Evolutionary conservation across 495 filamentous ascomycete species (phyloP).

Genomic region (Echria macrotheca): DNA sequence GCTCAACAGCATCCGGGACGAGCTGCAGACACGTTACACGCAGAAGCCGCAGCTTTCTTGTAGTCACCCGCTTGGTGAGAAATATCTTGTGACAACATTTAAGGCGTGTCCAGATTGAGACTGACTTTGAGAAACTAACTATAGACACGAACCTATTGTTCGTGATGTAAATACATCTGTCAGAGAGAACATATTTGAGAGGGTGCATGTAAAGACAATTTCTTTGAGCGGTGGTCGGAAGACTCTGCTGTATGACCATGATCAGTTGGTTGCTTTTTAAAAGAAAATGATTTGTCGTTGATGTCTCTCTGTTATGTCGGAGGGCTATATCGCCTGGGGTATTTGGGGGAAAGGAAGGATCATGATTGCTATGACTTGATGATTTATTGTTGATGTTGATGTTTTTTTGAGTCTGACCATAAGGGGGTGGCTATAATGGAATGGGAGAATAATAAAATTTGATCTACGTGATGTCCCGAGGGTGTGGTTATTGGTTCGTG

Average conservation of each 20-base stretch:
- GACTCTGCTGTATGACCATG: background rate
- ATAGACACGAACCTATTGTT: conserved; percentile 49
- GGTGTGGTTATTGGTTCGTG: too few species aligned
- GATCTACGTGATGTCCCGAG: too few species aligned
- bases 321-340: background rate
- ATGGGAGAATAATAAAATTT: too few species aligned
- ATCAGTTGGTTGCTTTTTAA: too few species aligned
- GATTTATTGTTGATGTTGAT: background rate
- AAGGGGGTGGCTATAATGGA: too few species aligned
- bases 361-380: background rate
- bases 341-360: background rate
- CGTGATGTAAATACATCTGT: conserved; percentile 38
- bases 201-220: background rate
- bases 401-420: too few species aligned
- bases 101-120: conserved; percentile 21
- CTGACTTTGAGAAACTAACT: conserved; percentile 11
- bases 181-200: background rate
- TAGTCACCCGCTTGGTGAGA: conserved; percentile 85
- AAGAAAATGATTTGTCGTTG: background rate
- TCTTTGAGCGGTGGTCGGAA: background rate
- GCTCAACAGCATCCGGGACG: conserved; percentile 91
- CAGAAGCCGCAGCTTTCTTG: conserved; percentile 97
- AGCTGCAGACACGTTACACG: conserved; percentile 79
- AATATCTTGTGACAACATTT: conserved; percentile 26
- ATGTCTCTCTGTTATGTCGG: background rate